A percentile compares a stretch with the other conserved stretches of the same genome.
Evolutionary conservation across 345 rosid species (phyloP).

Genomic region (Nephelium lappaceum): DNA sequence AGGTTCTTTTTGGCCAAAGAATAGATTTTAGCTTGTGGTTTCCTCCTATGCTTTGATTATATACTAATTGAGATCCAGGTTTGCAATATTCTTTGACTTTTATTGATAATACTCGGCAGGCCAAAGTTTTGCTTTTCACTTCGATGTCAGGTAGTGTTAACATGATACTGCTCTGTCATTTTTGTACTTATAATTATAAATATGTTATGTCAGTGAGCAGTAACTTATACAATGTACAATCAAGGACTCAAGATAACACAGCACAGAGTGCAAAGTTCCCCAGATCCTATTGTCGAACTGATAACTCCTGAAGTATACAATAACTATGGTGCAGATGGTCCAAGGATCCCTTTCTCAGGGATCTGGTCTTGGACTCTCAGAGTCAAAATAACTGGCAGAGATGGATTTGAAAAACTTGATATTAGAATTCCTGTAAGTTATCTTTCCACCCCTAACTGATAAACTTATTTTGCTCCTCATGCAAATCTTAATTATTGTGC

Average conservation of each 20-base stretch:
- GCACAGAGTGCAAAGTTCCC: constrained; percentile 47
- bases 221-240: constrained; percentile 46
- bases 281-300: constrained; percentile 81
- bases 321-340: constrained; percentile 56
- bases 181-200: constrained; percentile 8
- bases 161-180: background rate
- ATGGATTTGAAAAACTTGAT: constrained; percentile 84
- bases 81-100: constrained; percentile 2
- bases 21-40: background rate
- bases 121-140: background rate
- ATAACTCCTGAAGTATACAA: constrained; percentile 67
- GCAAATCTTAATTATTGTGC: no score
- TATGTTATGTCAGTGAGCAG: constrained; percentile 46
- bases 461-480: background rate
- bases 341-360: constrained; percentile 66
- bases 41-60: background rate
- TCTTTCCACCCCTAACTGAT: constrained; percentile 7
- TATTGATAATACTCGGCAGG: background rate
- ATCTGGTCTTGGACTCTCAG: constrained; percentile 86
- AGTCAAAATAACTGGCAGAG: constrained; percentile 77
- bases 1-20: background rate
- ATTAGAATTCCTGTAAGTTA: constrained; percentile 81
- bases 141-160: background rate
- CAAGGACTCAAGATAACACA: constrained; percentile 49
- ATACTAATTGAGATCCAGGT: background rate